phyloP scores from a whole-genome alignment of 2,329 filamentous ascomycete genomes.

The Coniochaeta ligniaria region DNA sequence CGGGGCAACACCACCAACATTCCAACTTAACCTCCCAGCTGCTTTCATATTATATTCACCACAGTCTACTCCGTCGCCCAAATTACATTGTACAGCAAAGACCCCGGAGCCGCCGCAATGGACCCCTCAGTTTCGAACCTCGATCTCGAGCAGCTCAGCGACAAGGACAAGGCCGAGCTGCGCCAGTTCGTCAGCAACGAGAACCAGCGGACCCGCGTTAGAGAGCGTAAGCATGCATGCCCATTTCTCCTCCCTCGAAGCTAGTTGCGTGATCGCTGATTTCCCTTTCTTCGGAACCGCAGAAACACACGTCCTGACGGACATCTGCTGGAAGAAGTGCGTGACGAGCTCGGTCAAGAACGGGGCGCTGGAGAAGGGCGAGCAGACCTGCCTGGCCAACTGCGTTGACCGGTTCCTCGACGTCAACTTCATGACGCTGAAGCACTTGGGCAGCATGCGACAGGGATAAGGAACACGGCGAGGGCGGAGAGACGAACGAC shows the following conservation, averaged over 20 bases:
- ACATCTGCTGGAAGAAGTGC: slow-evolving; percentile 94
- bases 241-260: background rate
- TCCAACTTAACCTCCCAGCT: background rate
- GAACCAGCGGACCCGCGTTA: slow-evolving; percentile 69
- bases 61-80: background rate
- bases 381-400: slow-evolving; percentile 82
- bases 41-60: background rate
- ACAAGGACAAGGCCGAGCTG: slow-evolving; percentile 79
- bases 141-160: slow-evolving; percentile 69
- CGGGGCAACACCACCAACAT: no score
- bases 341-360: slow-evolving; percentile 66
- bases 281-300: background rate
- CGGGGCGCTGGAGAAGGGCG: slow-evolving; percentile 64
- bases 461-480: slow-evolving; percentile 8
- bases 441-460: slow-evolving; percentile 65
- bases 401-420: slow-evolving; percentile 94
- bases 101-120: background rate
- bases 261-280: background rate
- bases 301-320: slow-evolving; percentile 52
- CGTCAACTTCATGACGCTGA: slow-evolving; percentile 75
- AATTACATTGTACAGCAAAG: background rate
- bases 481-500: background rate
- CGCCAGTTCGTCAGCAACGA: slow-evolving; percentile 81
- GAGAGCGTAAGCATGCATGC: slow-evolving; percentile 44
- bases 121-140: slow-evolving; percentile 34